These are phyloP conservation scores for Tolypocladium endophyticum DNA, from an alignment of 2,329 filamentous ascomycete species.

Conservation along the genomic window DNA sequence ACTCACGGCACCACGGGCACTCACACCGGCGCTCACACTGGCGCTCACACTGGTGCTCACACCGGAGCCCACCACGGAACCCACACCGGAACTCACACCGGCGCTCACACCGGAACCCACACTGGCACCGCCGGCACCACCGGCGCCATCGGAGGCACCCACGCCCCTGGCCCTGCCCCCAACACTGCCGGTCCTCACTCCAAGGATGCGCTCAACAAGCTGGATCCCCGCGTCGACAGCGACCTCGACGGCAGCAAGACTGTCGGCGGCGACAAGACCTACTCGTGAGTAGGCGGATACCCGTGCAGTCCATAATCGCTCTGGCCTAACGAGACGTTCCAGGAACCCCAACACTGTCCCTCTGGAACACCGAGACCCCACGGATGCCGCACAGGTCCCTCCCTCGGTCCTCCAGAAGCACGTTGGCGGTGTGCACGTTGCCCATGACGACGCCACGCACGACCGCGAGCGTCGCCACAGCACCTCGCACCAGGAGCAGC, in stretches of 20 bases:
- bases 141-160: constrained; percentile 1
- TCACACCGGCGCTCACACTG: not conserved
- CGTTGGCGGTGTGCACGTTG: constrained; percentile 33
- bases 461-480: constrained; percentile 36
- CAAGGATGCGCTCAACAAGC: constrained; percentile 42
- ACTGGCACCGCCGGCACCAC: not conserved
- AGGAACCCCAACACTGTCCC: not conserved
- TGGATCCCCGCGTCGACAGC: constrained; percentile 44
- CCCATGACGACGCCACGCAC: constrained; percentile 32
- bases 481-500: constrained; percentile 35
- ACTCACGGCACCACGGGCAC: constrained; percentile 4
- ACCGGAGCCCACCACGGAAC: constrained; percentile 18
- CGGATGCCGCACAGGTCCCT: constrained; percentile 46
- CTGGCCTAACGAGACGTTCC: not conserved
- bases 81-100: constrained; percentile 13
- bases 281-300: constrained; percentile 20
- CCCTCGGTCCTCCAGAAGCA: constrained; percentile 40
- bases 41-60: not conserved
- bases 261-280: constrained; percentile 40
- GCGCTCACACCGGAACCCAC: not conserved
- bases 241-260: constrained; percentile 45
- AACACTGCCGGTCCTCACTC: constrained; percentile 34
- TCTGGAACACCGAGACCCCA: constrained; percentile 30
- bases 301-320: not conserved
- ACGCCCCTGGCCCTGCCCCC: constrained; percentile 15